Conservation (phyloP, 805 yeast genomes). For the Dipodascus albidus region DNA sequence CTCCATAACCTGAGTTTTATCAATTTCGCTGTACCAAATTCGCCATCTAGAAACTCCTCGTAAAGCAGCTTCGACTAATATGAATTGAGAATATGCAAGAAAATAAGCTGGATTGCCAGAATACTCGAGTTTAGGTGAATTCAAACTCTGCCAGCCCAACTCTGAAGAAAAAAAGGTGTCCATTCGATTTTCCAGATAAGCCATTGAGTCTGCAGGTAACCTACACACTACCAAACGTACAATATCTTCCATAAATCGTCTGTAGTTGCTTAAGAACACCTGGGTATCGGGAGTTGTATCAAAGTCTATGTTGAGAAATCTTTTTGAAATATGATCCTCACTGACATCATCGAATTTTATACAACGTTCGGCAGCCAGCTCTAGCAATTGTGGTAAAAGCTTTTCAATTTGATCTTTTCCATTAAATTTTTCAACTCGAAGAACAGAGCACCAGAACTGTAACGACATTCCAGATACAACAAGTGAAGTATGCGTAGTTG, state of each 20-base stretch:
- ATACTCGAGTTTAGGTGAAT: constrained; percentile 37
- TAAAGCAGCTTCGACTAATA: constrained; percentile 78
- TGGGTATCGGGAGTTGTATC: constrained; percentile 74
- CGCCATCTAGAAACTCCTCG: constrained; percentile 94
- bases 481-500: constrained; percentile 75
- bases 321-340: constrained; percentile 52
- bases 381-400: constrained; percentile 56
- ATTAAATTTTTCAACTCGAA: constrained; percentile 63
- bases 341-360: constrained; percentile 59
- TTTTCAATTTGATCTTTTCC: constrained; percentile 31
- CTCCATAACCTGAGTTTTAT: constrained; percentile 41
- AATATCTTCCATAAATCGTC: constrained; percentile 80
- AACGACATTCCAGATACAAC: constrained; percentile 84
- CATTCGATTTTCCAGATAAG: constrained; percentile 69
- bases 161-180: constrained; percentile 57
- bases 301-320: constrained; percentile 72
- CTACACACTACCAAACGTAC: constrained; percentile 81
- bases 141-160: constrained; percentile 54
- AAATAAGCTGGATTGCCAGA: constrained; percentile 52
- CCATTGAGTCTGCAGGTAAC: constrained; percentile 67
- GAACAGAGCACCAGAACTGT: constrained; percentile 87
- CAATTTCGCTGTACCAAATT: constrained; percentile 67
- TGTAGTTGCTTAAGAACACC: constrained; percentile 67
- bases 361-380: constrained; percentile 66
- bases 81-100: constrained; percentile 70